Base-by-base conservation (phyloP, 345 rosid species). In the Raphanus raphanistrum region DNA sequence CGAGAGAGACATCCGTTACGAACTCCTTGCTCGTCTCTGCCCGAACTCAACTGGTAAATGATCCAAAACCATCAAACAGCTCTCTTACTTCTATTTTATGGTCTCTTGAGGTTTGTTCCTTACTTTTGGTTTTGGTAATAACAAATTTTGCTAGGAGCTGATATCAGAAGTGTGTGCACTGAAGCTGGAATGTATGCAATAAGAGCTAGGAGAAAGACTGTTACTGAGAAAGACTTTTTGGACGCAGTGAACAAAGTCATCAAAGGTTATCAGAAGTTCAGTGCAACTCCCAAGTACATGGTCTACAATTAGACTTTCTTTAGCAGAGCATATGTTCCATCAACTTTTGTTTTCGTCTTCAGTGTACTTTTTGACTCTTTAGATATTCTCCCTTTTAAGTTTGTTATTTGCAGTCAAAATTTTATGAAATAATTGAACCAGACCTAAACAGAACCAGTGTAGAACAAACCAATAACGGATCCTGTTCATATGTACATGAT, bases 171-270 rank as follows among this genome's bases (percentile, higher is more conserved):
- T 60, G 98, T 94, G 7, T 94, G 98, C 87, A 94, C 98, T 0
- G 98, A 94, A 81, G 98, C 98, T 2, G 98, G 98, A n/a, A 90
- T 94, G 98, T 92, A 77, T 64, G 97, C 98, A 4, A 92, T 94
- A 60, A 79, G 98, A 60, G 98, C 97, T 2, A 82, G 98, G 48
- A 85, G 97, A 76, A 94, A 94, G 83, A 94, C 97, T 0, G 98
- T 94, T 68, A 94, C 98, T 0, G 98, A 94, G 86, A 92, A 94
- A 67, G 98, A 94, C 77, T 94, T 94, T 80, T 88, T 94, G 17
- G 98, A 94, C 48, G 98, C 98, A n/a, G 97, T 94, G 70, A 90
- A 94, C 87, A 94, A 94, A 78, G 98, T 94, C 57, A 94, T 94
- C 71, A 94, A 94, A 78, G 98, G 98, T 11, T 92, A 94, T 41